phyloP scores from a whole-genome alignment of 768 basidiomycete species.

The Phaeotremella fagi region DNA sequence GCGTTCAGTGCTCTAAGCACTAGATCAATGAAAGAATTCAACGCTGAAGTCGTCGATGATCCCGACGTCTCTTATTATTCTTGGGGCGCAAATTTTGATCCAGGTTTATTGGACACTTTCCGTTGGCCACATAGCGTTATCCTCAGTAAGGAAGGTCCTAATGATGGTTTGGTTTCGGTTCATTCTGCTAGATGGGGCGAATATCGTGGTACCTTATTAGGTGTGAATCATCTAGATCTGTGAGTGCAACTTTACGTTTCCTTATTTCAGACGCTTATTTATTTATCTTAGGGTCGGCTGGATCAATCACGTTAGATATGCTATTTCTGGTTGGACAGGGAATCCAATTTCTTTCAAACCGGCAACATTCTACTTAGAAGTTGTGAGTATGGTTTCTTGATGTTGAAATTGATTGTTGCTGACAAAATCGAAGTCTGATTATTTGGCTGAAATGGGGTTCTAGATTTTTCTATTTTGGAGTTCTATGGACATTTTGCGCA shows the following conservation, averaged over 20 bases:
- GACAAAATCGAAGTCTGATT: slow-evolving; percentile 30
- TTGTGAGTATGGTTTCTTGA: slow-evolving; percentile 49
- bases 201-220: slow-evolving; percentile 83
- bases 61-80: slow-evolving; percentile 80
- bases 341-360: slow-evolving; percentile 87
- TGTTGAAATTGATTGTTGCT: neutral
- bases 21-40: slow-evolving; percentile 82
- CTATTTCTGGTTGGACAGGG: slow-evolving; percentile 82
- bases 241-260: slow-evolving; percentile 23
- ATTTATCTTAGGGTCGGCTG: slow-evolving; percentile 60
- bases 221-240: slow-evolving; percentile 74
- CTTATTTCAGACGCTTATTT: neutral
- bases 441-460: slow-evolving; percentile 45
- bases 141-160: slow-evolving; percentile 79
- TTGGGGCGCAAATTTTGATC: slow-evolving; percentile 89
- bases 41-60: slow-evolving; percentile 75
- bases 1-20: slow-evolving; percentile 85
- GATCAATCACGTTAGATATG: slow-evolving; percentile 83
- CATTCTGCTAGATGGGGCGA: slow-evolving; percentile 89
- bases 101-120: slow-evolving; percentile 87
- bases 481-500: too few species aligned
- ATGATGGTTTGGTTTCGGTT: slow-evolving; percentile 89
- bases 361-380: slow-evolving; percentile 81
- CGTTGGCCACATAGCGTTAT: slow-evolving; percentile 70
- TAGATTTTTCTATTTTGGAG: too few species aligned